Conservation (phyloP, 2,329 filamentous ascomycete genomes). For the Emergomyces orientalis region DNA sequence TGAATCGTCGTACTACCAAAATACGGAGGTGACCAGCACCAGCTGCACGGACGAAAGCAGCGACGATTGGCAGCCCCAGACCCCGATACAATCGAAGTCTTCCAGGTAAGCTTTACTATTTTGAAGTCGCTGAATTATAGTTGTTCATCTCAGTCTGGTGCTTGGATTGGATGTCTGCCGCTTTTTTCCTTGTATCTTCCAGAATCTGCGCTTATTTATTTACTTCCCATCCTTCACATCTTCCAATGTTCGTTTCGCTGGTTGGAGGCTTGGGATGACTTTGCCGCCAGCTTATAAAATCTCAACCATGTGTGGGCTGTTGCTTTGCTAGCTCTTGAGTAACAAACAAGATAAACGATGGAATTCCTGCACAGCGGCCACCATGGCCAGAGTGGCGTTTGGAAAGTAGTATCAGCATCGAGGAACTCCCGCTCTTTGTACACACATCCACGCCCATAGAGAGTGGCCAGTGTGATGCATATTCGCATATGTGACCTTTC, state of each 20-base stretch:
- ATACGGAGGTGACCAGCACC: slow-evolving; percentile 9
- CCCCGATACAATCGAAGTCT: slow-evolving; percentile 10
- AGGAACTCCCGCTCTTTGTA: slow-evolving; percentile 12
- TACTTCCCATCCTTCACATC: background rate
- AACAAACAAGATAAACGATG: background rate
- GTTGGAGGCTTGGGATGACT: background rate
- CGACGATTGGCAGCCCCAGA: slow-evolving; percentile 18
- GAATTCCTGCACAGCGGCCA: background rate
- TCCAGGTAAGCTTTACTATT: slow-evolving; percentile 9
- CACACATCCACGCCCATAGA: background rate
- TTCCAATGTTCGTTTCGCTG: background rate
- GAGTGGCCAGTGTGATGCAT: background rate
- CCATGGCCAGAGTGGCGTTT: background rate
- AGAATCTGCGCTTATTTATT: background rate
- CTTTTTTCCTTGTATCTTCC: background rate
- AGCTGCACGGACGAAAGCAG: slow-evolving; percentile 12
- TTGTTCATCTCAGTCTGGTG: background rate
- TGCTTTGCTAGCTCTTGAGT: slow-evolving; percentile 2
- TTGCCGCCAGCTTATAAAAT: background rate
- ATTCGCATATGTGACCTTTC: slow-evolving; percentile 7
- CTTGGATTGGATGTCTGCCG: background rate
- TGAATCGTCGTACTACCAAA: slow-evolving; percentile 16
- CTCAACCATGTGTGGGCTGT: background rate
- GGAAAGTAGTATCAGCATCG: slow-evolving; percentile 10
- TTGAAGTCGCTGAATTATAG: background rate